These are phyloP conservation scores for Dactylonectria estremocensis DNA, from an alignment of 2,329 filamentous ascomycete species.

Conservation along the genomic window DNA sequence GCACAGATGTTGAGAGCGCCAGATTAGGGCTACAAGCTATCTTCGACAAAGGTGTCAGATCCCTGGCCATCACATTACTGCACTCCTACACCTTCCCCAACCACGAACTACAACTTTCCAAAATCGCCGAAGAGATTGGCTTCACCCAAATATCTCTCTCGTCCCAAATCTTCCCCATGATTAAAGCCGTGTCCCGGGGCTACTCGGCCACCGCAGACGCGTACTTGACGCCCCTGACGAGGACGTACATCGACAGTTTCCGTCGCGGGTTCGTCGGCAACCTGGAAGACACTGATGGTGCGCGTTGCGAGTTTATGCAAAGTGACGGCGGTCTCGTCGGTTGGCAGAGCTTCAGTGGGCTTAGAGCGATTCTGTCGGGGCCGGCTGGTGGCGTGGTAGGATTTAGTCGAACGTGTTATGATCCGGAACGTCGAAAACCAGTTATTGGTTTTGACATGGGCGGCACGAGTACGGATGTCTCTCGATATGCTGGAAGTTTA, in stretches of 20 bases:
- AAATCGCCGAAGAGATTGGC: constrained; percentile 56
- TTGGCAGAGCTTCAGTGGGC: constrained; percentile 75
- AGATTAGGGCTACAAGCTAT: constrained; percentile 70
- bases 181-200: constrained; percentile 58
- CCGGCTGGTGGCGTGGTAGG: constrained; percentile 84
- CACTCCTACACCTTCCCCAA: constrained; percentile 76
- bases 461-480: constrained; percentile 82
- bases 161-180: constrained; percentile 50
- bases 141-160: constrained; percentile 41
- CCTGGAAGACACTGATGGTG: constrained; percentile 45
- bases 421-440: constrained; percentile 75
- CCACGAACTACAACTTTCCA: constrained; percentile 62
- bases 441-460: constrained; percentile 83
- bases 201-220: constrained; percentile 59
- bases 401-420: constrained; percentile 81
- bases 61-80: constrained; percentile 73
- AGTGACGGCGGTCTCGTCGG: constrained; percentile 68
- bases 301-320: constrained; percentile 56
- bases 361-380: constrained; percentile 79
- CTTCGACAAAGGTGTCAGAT: constrained; percentile 70
- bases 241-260: constrained; percentile 51
- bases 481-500: constrained; percentile 69
- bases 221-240: constrained; percentile 58
- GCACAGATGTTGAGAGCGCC: constrained; percentile 68
- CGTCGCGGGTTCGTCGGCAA: constrained; percentile 51